Base-by-base conservation (phyloP, 768 basidiomycete genomes). In the Strobilomyces confusus region DNA sequence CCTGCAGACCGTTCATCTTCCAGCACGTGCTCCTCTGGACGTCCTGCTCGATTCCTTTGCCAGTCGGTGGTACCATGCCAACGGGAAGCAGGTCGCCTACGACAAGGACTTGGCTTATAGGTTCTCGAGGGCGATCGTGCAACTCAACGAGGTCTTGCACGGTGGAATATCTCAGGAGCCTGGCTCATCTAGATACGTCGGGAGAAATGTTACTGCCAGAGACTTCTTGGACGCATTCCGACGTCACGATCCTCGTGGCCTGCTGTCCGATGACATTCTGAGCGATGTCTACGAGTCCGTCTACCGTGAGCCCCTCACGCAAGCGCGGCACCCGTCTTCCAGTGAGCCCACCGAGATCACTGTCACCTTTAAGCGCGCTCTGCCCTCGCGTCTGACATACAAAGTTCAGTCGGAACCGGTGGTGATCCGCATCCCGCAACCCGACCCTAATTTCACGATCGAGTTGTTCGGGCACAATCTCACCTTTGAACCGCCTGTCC, bases 121-220 rank as follows among this genome's bases (percentile, higher is more conserved):
- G 44, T 82, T 95, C 43, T 86, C 90, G 34, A 80, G 86, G 49
- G 85, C 91, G 5, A 81, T 94, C 57, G 83, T 89, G 46, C 89
- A 94, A 65, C 79, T 99, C 51, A 95, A 97, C 65, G 92, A 95
- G 44, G 81, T 87, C 20, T 71, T 98, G 44, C 90, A 98, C 61
- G 86, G 82, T 9, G 79, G 77, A n/a, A 80, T 89, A 54, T 76
- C 83, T 14, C 77, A 81, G 53, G 80, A 82, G 48, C 75, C 81
- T 42, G 82, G 87, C 36, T 69, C 75, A 26, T 80, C 80, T 17
- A 75, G 76, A 37, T 75, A 79, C 55, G 75, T 79, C 3, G 74
- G 75, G 60, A 80, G 81, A 30, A 79, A 82, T 47, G 78, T 95
- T 51, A 81, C 82, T 12, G 74, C 76, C 40, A 83, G 87, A 58